Percentiles rank a stretch among this genome's conserved stretches.
These are phyloP conservation scores for Neonectria hederae DNA, from an alignment of 2,329 filamentous ascomycete genomes.

Conservation along the genomic window DNA sequence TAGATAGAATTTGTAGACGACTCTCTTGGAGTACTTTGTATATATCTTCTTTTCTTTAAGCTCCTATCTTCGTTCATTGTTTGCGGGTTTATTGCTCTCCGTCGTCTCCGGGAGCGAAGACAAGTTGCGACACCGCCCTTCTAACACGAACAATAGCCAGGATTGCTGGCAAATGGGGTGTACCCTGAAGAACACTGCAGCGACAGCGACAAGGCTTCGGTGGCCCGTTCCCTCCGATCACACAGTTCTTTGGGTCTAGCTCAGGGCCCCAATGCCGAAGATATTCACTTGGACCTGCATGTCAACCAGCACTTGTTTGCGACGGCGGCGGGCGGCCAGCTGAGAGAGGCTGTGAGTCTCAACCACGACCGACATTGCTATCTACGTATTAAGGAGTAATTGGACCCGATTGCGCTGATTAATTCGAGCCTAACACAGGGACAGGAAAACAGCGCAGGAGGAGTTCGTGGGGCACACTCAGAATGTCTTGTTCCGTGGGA, in stretches of 20 bases:
- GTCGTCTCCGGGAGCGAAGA: constrained; percentile 1
- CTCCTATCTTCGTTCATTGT: not conserved
- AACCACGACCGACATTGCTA: not conserved
- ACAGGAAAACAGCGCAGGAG: not conserved
- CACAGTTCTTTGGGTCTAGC: constrained; percentile 10
- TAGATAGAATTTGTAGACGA: not conserved
- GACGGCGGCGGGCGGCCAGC: not conserved
- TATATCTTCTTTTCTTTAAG: not conserved
- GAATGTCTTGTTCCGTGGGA: not conserved
- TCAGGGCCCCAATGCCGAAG: constrained; percentile 17
- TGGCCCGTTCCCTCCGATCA: constrained; percentile 12
- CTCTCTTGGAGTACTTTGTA: not conserved
- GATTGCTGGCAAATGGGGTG: constrained; percentile 11
- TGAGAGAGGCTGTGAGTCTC: not conserved
- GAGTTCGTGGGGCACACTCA: not conserved
- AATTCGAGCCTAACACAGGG: not conserved
- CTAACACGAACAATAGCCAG: constrained; percentile 1
- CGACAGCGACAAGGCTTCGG: constrained; percentile 15
- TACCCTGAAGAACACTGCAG: not conserved
- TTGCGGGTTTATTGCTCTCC: not conserved
- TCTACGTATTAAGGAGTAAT: too few relatives aligned
- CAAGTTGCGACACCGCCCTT: constrained; percentile 12
- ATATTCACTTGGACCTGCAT: constrained; percentile 17
- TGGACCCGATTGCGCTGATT: not conserved
- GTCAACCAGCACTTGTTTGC: not conserved